Evolutionary conservation across 176 grass and related monocot genomes (phyloP), one percentile per base, ranked within the genome.

Genomic region (Oryza australiensis): DNA sequence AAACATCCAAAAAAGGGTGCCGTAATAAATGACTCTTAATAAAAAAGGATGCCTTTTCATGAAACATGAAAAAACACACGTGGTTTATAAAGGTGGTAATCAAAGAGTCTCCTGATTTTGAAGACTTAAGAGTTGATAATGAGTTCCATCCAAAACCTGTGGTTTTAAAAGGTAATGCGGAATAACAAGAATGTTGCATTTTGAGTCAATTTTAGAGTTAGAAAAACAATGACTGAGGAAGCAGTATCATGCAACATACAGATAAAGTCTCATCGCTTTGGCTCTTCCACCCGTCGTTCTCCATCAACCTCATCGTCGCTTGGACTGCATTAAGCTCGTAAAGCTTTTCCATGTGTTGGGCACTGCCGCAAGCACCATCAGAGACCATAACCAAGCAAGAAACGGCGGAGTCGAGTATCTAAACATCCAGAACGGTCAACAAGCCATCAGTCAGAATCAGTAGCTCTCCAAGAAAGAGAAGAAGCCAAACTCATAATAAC

Each of bases 371-470:
- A 27, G 85, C 70, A 8, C 28, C 64, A 15, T 38, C 28, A 33
- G 68, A 81, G 4, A 85, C 59, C 86, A 83, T 45, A 27, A 41
- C 33, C 62, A 91, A 74, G 76, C 83, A 91, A 62, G 62, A 43
- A 40, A 88, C 64, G 59, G 77, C 68, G 3, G 80, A 82, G 64
- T 79, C 81, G 3, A 89, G 72, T n/a, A 89, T 73, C 86, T 94
- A 66, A 29, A 29, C 35, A 79, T 28, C 38, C 51, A 42, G 46
- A 79, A 33, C 2, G 63, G 67, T 64, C 26, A 77, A 77, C 13
- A 12, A 15, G 5, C 24, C 28, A 62, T 79, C 24, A 89, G 55
- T 55, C 18, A 55, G 48, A 34, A 43, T 83, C 10, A 26, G 5
- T 20, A 23, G 2, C 28, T 72, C 10, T 12, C 5, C 41, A 15